Base-by-base conservation (phyloP, 2,329 filamentous ascomycete species). In the Aspergillus cejpii region DNA sequence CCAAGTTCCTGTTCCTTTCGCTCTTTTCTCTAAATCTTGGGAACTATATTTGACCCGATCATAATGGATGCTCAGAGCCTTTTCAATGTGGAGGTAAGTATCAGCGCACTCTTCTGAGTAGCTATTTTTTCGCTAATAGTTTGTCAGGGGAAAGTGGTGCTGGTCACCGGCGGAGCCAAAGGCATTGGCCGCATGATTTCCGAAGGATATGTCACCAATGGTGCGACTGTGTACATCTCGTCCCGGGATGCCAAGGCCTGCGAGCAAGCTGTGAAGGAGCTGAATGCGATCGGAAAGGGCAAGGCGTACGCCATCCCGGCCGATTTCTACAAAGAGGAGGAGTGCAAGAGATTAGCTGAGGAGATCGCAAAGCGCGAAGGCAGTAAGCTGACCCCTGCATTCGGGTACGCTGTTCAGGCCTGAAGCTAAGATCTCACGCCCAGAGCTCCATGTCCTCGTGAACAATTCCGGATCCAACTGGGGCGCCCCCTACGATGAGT, bases 81-180 rank as follows among this genome's bases (percentile, higher is more conserved):
- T 28, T 82, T 82, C 58, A 68, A 76, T 53, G 77, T 83, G 54
- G 77, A 81, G 73, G 79, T 80, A 58, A 54, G 65, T 51, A 24
- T 4, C 14, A 15, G 39, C 37, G 15, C 29, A 54, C 60, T 14
- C 60, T 62, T 12, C 83, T 77, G 79, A 73, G 70, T 21, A 12
- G 14, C 76, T 77, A 53, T 73, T 82, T 23, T 70, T 83, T 34
- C 8, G 14, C 15, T 19, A 44, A 47, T 29, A 12, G 26, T 28
- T 29, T 19, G 38, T 2, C 39, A 70, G 67, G 67, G 61, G 45
- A 70, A 70, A 59, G 62, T 74, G 49, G 72, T 71, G 49, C 70
- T 76, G 52, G 69, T 76, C 45, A 75, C 73, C 15, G 73, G 73
- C 47, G 73, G 73, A 43, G 73, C 73, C 7, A 74, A 73, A 44